Conservation (phyloP, 2,329 filamentous ascomycete species). For the Colletotrichum falcatum region DNA sequence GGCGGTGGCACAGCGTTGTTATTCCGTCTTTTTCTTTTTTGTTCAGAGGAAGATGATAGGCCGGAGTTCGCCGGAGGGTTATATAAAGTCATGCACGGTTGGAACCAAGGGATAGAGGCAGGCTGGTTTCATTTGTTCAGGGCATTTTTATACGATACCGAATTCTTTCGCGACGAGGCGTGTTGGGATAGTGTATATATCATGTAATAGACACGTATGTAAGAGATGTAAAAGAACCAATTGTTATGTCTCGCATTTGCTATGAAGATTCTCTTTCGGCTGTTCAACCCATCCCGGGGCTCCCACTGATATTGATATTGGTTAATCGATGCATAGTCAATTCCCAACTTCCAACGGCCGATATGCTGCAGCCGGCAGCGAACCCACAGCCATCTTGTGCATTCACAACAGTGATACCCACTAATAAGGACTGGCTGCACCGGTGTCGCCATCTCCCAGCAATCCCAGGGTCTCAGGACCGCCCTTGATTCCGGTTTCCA, state of each 20-base stretch:
- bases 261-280: not conserved
- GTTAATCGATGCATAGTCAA: not conserved
- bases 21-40: conserved; percentile 1
- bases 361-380: not conserved
- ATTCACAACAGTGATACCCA: not conserved
- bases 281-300: too few relatives aligned
- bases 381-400: not conserved
- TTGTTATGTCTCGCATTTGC: not conserved
- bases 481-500: not conserved
- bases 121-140: not conserved
- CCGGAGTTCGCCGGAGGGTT: not conserved
- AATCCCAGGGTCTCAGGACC: not conserved
- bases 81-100: not conserved
- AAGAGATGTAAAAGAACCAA: not conserved
- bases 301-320: too few relatives aligned
- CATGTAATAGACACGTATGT: too few relatives aligned
- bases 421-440: not conserved
- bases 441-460: not conserved
- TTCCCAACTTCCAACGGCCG: not conserved
- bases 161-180: not conserved
- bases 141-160: conserved; percentile 4
- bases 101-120: not conserved
- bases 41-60: not conserved
- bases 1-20: conserved; percentile 29
- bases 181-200: conserved; percentile 1